Evolutionary conservation across 129 eudicot genomes (phyloP), one percentile per base, ranked within the genome.

Genomic region (Chrysanthemum lavandulifolium): DNA sequence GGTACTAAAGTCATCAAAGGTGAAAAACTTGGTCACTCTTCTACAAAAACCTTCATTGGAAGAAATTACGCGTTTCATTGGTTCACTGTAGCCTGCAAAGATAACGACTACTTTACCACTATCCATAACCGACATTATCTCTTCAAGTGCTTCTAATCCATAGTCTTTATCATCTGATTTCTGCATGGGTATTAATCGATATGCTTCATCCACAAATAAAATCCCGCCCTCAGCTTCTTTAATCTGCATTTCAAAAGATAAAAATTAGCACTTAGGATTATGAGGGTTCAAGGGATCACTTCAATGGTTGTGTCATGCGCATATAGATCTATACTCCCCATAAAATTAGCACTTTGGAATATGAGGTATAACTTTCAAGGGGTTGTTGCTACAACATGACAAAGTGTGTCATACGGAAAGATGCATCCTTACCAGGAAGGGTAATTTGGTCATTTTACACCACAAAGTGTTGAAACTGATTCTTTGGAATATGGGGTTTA

Each of bases 71-170:
- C 69, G 69, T n/a, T 65, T 65, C 69, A 65, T 65, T 43, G 52
- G 69, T 65, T 65, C 69, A 16, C 69, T 65, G 10, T 65, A 65
- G 51, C 69, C 69, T 0, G 69, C 69, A 65, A 65, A 65, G 54
- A 65, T 65, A 65, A 65, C 52, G 10, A 65, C 69, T 65, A 65
- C 52, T 15, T 65, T 65, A 43, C 69, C 69, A 65, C 14, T 15
- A 65, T 65, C 99, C 95, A 94, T 83, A 33, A 88, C 86, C 0
- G 99, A 94, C 97, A 94, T 90, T 31, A 94, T 90, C 83, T 94
- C 99, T 77, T 94, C 99, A 60, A 94, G 82, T n/a, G 99, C 99
- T 81, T 94, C 99, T 71, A 88, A 79, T 4, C 97, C 99, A 53
- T 90, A 90, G 59, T 94, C 98, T 60, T 82, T 81, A 49, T 86